These are phyloP conservation scores for Capronia americana DNA, from an alignment of 2,329 filamentous ascomycete species.

Conservation along the genomic window DNA sequence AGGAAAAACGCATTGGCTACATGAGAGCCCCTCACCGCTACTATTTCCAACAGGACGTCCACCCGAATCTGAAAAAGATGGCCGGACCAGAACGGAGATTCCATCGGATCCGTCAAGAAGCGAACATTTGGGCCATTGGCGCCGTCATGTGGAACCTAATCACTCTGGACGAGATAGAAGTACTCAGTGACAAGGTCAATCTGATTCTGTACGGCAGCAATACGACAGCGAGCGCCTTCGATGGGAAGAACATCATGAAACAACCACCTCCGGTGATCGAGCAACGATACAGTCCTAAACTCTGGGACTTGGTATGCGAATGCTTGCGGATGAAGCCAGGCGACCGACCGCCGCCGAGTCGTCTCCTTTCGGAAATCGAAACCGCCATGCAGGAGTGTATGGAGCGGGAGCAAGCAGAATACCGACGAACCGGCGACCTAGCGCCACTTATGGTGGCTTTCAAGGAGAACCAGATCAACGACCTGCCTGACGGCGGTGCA, in stretches of 20 bases:
- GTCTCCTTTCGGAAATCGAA: conserved; percentile 1
- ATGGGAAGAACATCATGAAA: conserved; percentile 14
- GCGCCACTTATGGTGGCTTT: conserved; percentile 5
- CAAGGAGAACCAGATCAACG: conserved; percentile 3
- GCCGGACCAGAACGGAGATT: conserved; percentile 2
- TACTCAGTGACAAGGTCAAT: conserved; percentile 22
- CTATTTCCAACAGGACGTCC: conserved; percentile 9
- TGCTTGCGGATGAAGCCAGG: conserved; percentile 21
- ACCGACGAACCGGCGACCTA: background rate
- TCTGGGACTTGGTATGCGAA: conserved; percentile 20
- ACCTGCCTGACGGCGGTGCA: conserved; percentile 18
- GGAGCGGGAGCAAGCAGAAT: conserved; percentile 5
- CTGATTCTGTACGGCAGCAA: conserved; percentile 10
- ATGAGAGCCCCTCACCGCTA: conserved; percentile 4
- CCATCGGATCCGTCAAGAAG: conserved; percentile 22
- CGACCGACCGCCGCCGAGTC: conserved; percentile 10
- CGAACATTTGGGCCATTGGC: conserved; percentile 32
- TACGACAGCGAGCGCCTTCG: conserved; percentile 6
- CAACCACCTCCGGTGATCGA: background rate
- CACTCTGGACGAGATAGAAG: conserved; percentile 23
- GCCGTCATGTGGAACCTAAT: conserved; percentile 26
- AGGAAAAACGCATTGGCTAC: conserved; percentile 7
- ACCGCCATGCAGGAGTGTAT: background rate
- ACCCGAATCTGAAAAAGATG: conserved; percentile 1
- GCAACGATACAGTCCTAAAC: conserved; percentile 23